Conservation (phyloP, 179 eudicot species). For the Gypsophila paniculata region DNA sequence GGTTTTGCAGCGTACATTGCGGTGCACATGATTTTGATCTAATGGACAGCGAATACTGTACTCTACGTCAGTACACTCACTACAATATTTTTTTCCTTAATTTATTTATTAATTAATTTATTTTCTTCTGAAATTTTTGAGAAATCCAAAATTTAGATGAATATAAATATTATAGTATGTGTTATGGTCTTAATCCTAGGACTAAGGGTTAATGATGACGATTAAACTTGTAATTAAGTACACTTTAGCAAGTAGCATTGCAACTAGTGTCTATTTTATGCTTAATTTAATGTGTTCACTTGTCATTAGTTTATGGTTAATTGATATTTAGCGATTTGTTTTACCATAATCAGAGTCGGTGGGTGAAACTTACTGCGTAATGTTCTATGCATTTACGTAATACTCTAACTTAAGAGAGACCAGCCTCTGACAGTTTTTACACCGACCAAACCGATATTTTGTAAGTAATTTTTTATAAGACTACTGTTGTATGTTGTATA, state of each 20-base stretch:
- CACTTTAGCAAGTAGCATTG: not conserved
- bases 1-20: constrained; percentile 35
- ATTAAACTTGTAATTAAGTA: constrained; percentile 19
- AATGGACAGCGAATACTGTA: constrained; percentile 29
- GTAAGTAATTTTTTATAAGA: too few species aligned
- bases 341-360: constrained; percentile 18
- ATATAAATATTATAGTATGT: not conserved
- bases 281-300: constrained; percentile 15
- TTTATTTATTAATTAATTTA: not conserved
- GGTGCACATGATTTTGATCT: constrained; percentile 39
- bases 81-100: not conserved
- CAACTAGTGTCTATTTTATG: not conserved
- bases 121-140: not conserved
- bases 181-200: constrained; percentile 22
- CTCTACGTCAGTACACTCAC: constrained; percentile 23
- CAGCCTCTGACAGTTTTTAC: constrained; percentile 9
- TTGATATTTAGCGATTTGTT: constrained; percentile 4
- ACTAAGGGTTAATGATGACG: constrained; percentile 6
- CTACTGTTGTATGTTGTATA: too few species aligned
- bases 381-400: too few species aligned
- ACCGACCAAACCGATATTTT: not conserved
- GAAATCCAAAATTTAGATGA: constrained; percentile 20
- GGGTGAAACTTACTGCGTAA: not conserved
- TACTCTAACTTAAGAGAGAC: not conserved
- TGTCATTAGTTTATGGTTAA: constrained; percentile 10